A percentile compares a stretch with the other conserved stretches of the same genome.
These are phyloP conservation scores for Arthrinium phaeospermum DNA, from an alignment of 2,329 filamentous ascomycete species.

Conservation along the genomic window DNA sequence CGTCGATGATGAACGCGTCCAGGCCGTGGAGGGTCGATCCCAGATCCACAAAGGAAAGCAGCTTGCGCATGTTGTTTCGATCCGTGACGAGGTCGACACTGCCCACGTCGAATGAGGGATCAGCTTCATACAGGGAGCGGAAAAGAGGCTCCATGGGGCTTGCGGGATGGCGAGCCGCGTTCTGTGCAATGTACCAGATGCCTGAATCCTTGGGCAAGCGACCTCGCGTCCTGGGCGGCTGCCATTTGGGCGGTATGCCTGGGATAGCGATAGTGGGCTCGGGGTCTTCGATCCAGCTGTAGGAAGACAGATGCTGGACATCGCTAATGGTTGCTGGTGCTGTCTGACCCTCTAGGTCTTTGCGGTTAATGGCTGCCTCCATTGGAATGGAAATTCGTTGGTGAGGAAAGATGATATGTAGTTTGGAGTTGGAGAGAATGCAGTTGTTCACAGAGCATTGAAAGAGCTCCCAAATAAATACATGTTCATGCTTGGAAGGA, in stretches of 20 bases:
- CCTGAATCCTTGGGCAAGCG: constrained; percentile 45
- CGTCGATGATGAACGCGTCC: constrained; percentile 47
- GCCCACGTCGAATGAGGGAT: constrained; percentile 47
- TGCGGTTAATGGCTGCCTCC: neutral
- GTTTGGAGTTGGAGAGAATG: neutral
- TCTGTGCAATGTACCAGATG: constrained; percentile 49
- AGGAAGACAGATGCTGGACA: constrained; percentile 50
- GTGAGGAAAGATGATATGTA: neutral
- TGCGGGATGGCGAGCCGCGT: constrained; percentile 49
- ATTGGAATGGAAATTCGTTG: neutral
- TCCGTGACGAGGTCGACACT: constrained; percentile 50
- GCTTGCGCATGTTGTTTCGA: constrained; percentile 54
- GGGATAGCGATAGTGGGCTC: constrained; percentile 52
- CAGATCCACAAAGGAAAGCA: constrained; percentile 49
- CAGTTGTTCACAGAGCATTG: too few relatives aligned
- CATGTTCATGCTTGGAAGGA: neutral
- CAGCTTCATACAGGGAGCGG: constrained; percentile 44
- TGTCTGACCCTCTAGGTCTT: neutral
- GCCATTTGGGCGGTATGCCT: constrained; percentile 48
- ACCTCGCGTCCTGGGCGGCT: constrained; percentile 32
- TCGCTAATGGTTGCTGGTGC: constrained; percentile 40
- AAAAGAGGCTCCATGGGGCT: constrained; percentile 54
- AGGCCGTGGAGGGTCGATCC: constrained; percentile 29
- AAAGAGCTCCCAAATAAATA: neutral
- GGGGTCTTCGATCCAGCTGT: constrained; percentile 53